Percentiles rank a stretch among this genome's conserved stretches.
These are phyloP conservation scores for Ramaria sp. DNA, from an alignment of 768 basidiomycete species.

Conservation along the genomic window DNA sequence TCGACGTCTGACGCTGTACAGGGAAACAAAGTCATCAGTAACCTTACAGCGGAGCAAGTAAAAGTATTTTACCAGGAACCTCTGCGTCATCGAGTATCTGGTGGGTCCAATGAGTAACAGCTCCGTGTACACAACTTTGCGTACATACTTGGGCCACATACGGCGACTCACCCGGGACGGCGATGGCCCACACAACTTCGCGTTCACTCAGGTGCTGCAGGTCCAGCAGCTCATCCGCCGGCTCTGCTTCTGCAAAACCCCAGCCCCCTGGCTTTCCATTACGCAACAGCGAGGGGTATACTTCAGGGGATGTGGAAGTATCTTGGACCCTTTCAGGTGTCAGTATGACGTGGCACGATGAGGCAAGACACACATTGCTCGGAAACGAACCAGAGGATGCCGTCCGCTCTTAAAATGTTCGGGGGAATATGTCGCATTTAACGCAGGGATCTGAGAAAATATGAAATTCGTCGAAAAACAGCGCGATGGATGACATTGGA, in stretches of 20 bases:
- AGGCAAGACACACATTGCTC: conserved; percentile 39
- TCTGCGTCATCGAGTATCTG: background rate
- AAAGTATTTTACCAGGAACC: background rate
- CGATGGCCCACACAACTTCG: conserved; percentile 61
- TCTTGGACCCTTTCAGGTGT: conserved; percentile 45
- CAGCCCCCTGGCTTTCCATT: conserved; percentile 56
- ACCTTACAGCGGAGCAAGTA: too few relatives aligned
- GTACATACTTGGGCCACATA: conserved; percentile 34
- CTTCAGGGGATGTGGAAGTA: conserved; percentile 59
- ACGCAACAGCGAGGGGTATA: conserved; percentile 46
- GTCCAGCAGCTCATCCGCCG: conserved; percentile 16
- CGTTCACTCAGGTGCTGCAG: conserved; percentile 48
- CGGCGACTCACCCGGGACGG: conserved; percentile 53
- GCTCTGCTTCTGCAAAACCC: conserved; percentile 40
- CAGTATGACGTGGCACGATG: background rate
- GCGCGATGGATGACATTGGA: background rate
- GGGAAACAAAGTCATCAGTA: too few relatives aligned
- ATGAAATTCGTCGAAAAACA: background rate
- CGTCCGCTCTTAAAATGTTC: conserved; percentile 34
- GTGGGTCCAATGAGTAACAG: background rate
- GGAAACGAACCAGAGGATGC: conserved; percentile 51
- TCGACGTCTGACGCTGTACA: background rate
- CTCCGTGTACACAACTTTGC: background rate
- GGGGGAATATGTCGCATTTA: conserved; percentile 39
- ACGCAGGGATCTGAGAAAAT: conserved; percentile 43